A percentile compares a stretch with the other conserved stretches of the same genome.
Conservation (phyloP, 2,329 filamentous ascomycete species). For the Pestalotiopsis sp. region DNA sequence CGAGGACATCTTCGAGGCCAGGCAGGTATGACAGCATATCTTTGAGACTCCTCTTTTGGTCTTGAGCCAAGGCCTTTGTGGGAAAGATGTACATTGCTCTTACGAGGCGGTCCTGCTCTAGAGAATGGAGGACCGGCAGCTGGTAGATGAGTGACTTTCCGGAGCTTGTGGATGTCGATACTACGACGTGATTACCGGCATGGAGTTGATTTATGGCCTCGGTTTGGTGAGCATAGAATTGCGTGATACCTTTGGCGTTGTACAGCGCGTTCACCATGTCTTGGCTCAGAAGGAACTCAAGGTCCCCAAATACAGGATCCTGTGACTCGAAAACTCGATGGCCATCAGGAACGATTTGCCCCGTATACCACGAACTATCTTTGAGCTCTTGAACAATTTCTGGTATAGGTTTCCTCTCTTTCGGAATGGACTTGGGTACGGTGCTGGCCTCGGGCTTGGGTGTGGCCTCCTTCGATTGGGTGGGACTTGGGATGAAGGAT, state of each 20-base stretch:
- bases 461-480: constrained; percentile 40
- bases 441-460: constrained; percentile 40
- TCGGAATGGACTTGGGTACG: constrained; percentile 74
- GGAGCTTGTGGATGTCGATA: constrained; percentile 93
- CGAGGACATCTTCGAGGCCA: constrained; percentile 72
- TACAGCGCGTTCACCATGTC: constrained; percentile 94
- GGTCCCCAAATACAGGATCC: constrained; percentile 76
- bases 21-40: constrained; percentile 83
- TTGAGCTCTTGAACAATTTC: constrained; percentile 88
- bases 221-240: constrained; percentile 88
- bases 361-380: constrained; percentile 82
- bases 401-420: constrained; percentile 76
- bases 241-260: constrained; percentile 84
- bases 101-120: constrained; percentile 76
- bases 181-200: constrained; percentile 82
- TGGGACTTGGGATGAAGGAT: constrained; percentile 64
- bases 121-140: constrained; percentile 82
- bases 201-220: constrained; percentile 90
- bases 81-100: constrained; percentile 98
- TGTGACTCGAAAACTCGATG: constrained; percentile 90
- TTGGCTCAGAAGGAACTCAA: constrained; percentile 87
- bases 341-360: constrained; percentile 90
- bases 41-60: constrained; percentile 86
- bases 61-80: constrained; percentile 93
- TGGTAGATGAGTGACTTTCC: constrained; percentile 99